Evolutionary conservation across 75 land plant genomes (phyloP), one percentile per base, ranked within the genome.

Genomic region (Pinus taeda): DNA sequence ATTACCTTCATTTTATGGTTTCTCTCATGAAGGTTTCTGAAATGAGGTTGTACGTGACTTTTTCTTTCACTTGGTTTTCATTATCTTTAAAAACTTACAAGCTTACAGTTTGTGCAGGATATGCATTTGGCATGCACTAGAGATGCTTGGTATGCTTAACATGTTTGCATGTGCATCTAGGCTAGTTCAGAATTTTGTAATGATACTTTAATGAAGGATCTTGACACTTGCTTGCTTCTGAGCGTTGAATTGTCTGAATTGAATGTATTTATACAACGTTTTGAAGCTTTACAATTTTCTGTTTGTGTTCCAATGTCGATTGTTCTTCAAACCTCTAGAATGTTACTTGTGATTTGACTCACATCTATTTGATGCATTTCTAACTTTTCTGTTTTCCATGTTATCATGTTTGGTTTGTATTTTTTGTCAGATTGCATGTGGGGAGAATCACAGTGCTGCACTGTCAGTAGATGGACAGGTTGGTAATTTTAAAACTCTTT

Each of bases 401-500:
- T 30, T 33, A 12, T 65, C 39, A 65, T 65, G 69, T 18, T 14
- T 64, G 4, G 22, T 29, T 64, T 64, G 33, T 72, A 24, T 30
- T 39, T 45, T 55, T 53, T 64, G 67, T 72, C 78, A 85, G 87
- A 72, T 85, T 74, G 85, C 87, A 49, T 85, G 87, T 75, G 87
- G 87, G 53, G 87, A 85, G 60, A 82, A 75, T 49, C 87, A 85
- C 33, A 85, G 87, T 77, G 74, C 65, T 57, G 87, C 87, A 53
- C 73, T 85, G 60, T 78, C 87, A n/a, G 78, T 76, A 30, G 87
- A 85, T 78, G 87, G 87, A 30, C 87, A 85, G 85, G 87, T 85
- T 26, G 18, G 60, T 56, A 30, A 55, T 39, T 30, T 24, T 49
- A 49, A 65, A 30, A 33, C 42, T 33, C 36, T 13, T 65, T 18